A percentile compares a stretch with the other conserved stretches of the same genome.
Evolutionary conservation across 2,329 filamentous ascomycete species (phyloP).

Genomic region (Hypoxylon sp.): DNA sequence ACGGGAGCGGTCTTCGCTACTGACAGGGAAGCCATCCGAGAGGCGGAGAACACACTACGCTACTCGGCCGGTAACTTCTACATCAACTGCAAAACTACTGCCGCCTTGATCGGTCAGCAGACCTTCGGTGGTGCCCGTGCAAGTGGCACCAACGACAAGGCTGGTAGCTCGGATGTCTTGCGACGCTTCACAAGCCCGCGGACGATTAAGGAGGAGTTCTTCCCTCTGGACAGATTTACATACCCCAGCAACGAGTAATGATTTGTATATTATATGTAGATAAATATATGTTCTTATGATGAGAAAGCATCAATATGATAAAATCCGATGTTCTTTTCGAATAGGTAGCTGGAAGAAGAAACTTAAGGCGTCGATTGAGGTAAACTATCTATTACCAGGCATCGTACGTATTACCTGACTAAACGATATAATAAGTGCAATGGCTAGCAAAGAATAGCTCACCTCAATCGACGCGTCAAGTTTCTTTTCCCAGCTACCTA

Average conservation of each 20-base stretch:
- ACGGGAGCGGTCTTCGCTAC: slow-evolving; percentile 59
- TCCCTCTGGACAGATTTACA: slow-evolving; percentile 50
- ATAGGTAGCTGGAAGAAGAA: too few species aligned
- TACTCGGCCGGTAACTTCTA: slow-evolving; percentile 67
- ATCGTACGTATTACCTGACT: too few species aligned
- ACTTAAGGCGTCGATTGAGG: too few species aligned
- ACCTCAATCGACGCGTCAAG: too few species aligned
- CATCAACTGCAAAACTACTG: slow-evolving; percentile 60
- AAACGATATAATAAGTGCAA: too few species aligned
- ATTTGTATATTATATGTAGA: background rate
- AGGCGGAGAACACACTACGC: slow-evolving; percentile 60
- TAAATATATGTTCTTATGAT: background rate
- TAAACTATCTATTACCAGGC: too few species aligned
- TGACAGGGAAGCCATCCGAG: slow-evolving; percentile 52
- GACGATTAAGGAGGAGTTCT: slow-evolving; percentile 62
- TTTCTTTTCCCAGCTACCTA: too few species aligned
- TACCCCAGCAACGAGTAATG: slow-evolving; percentile 60
- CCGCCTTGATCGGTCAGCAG: slow-evolving; percentile 64
- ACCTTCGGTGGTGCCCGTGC: slow-evolving; percentile 62
- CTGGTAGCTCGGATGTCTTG: slow-evolving; percentile 60
- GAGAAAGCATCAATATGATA: too few species aligned
- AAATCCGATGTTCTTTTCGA: too few species aligned
- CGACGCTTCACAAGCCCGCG: slow-evolving; percentile 60
- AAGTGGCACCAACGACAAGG: slow-evolving; percentile 66
- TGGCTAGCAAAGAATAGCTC: too few species aligned